Percentiles rank a stretch among this genome's conserved stretches.
phyloP scores from a whole-genome alignment of 2,329 filamentous ascomycete genomes.

The Podosphaera xanthii region DNA sequence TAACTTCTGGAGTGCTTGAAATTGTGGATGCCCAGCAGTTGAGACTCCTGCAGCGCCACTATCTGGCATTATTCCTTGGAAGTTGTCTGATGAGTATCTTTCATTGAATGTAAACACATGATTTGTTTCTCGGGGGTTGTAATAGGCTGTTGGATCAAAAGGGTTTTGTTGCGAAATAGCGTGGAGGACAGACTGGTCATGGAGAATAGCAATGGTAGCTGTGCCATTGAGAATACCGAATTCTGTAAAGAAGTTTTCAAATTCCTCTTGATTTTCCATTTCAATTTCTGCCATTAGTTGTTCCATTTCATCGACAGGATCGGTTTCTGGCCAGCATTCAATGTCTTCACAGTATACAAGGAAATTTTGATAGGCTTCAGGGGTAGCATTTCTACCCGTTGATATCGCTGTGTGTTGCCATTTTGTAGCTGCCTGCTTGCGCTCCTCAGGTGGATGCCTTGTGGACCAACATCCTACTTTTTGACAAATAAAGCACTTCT shows the following conservation, averaged over 20 bases:
- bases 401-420: not conserved
- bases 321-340: not conserved
- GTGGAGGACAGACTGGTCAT: not conserved
- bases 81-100: not conserved
- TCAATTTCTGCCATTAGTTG: not conserved
- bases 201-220: not conserved
- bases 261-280: not conserved
- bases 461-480: not conserved
- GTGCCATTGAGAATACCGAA: not conserved
- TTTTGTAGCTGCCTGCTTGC: not conserved
- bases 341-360: not conserved
- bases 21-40: not conserved
- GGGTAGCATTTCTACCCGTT: not conserved
- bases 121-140: not conserved
- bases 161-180: not conserved
- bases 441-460: not conserved
- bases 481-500: slow-evolving; percentile 1
- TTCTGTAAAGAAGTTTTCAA: not conserved
- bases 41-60: slow-evolving; percentile 1
- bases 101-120: not conserved
- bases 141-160: not conserved
- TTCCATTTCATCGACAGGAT: not conserved
- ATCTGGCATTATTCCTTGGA: not conserved
- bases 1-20: not conserved
- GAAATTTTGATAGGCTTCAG: not conserved